These are phyloP conservation scores for Lippia alba DNA, from an alignment of 305 asterid genomes.

Conservation along the genomic window DNA sequence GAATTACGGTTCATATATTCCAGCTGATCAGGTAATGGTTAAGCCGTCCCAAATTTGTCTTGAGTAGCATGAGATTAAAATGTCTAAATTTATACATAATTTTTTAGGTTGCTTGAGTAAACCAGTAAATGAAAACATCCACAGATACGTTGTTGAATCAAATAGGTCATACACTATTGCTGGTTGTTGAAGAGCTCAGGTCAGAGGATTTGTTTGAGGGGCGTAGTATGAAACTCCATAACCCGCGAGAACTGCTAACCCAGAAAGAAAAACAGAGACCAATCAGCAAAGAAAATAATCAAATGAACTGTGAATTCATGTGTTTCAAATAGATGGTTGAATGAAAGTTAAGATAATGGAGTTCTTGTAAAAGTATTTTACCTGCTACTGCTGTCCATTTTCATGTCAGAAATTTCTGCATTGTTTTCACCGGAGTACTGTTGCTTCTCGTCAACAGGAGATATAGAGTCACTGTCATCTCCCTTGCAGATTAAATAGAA, in stretches of 20 bases:
- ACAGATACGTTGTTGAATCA: constrained; percentile 24
- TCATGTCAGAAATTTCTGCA: constrained; percentile 44
- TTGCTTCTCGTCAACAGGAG: constrained; percentile 50
- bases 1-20: constrained; percentile 27
- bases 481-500: constrained; percentile 56
- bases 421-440: constrained; percentile 49
- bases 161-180: constrained; percentile 54
- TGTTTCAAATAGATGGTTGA: constrained; percentile 1
- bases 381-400: constrained; percentile 64
- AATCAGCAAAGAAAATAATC: constrained; percentile 24
- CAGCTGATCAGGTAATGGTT: constrained; percentile 8
- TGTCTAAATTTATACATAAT: constrained; percentile 13
- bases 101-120: constrained; percentile 26
- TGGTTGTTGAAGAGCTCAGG: constrained; percentile 48
- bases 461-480: constrained; percentile 51
- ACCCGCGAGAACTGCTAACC: constrained; percentile 62
- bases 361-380: constrained; percentile 35
- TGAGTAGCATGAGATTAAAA: constrained; percentile 22
- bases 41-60: constrained; percentile 22
- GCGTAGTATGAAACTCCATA: constrained; percentile 69
- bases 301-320: constrained; percentile 28
- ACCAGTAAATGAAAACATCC: constrained; percentile 28
- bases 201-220: constrained; percentile 58
- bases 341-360: constrained; percentile 15
- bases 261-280: constrained; percentile 36